Evolutionary conservation across 352 stramenopile species (phyloP).

Genomic region (Phytophthora fragariae): DNA sequence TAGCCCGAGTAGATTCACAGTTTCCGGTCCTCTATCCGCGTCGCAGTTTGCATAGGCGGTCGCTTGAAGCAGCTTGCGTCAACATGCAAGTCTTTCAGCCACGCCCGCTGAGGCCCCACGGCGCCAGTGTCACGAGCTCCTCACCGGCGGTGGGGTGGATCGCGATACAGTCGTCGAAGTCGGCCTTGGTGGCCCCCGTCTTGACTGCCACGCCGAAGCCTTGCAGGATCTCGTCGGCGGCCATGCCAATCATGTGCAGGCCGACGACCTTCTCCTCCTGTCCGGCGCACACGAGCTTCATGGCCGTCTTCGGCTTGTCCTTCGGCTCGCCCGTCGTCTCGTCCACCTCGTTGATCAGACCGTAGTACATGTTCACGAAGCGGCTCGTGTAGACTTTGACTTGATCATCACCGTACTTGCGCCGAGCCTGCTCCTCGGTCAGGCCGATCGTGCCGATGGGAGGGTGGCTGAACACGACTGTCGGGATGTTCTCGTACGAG

Average conservation of each 20-base stretch:
- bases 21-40: slow-evolving; percentile 13
- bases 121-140: slow-evolving; percentile 96
- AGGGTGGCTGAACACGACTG: slow-evolving; percentile 96
- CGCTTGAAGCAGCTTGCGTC: slow-evolving; percentile 6
- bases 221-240: slow-evolving; percentile 98
- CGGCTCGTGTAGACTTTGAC: slow-evolving; percentile 94
- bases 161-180: slow-evolving; percentile 96
- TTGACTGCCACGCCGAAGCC: slow-evolving; percentile 99
- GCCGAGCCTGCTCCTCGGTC: slow-evolving; percentile 91
- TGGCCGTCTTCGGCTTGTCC: slow-evolving; percentile 93
- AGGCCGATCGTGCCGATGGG: slow-evolving; percentile 95
- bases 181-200: slow-evolving; percentile 97
- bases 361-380: slow-evolving; percentile 98
- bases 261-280: slow-evolving; percentile 95
- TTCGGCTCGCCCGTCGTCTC: slow-evolving; percentile 38
- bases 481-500: slow-evolving; percentile 94
- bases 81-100: slow-evolving; percentile 18
- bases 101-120: slow-evolving; percentile 72
- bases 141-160: slow-evolving; percentile 97
- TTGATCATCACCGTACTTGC: slow-evolving; percentile 89
- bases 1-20: slow-evolving; percentile 2
- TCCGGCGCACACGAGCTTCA: slow-evolving; percentile 95
- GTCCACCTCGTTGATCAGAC: slow-evolving; percentile 80
- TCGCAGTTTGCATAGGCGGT: slow-evolving; percentile 16
- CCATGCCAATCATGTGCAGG: slow-evolving; percentile 96